Evolutionary conservation across 495 filamentous ascomycete genomes (phyloP).

Genomic region (Penicillium arizonense): DNA sequence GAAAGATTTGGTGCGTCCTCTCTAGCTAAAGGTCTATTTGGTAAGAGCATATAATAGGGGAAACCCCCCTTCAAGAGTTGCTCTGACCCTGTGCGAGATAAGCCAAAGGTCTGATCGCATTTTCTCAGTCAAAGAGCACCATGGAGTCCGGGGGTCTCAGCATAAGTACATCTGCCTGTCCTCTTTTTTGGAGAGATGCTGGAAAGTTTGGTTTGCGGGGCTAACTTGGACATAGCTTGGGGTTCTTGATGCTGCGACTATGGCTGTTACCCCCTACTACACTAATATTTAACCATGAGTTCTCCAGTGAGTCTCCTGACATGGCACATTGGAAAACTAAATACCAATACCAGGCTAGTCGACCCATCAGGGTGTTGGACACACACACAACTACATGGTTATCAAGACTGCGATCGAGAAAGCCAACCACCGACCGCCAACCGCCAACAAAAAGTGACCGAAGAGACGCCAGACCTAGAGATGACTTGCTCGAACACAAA

Average conservation of each 20-base stretch:
- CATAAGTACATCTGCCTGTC: too few relatives aligned
- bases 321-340: neutral
- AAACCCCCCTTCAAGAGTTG: too few relatives aligned
- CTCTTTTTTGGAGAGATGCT: too few relatives aligned
- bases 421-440: neutral
- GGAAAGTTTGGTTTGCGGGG: too few relatives aligned
- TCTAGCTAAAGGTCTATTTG: too few relatives aligned
- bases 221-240: neutral
- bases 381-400: conserved; percentile 28
- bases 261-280: neutral
- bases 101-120: too few relatives aligned
- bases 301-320: neutral
- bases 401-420: conserved; percentile 26
- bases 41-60: too few relatives aligned
- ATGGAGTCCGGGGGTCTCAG: too few relatives aligned
- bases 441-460: too few relatives aligned
- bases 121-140: too few relatives aligned
- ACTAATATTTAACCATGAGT: neutral
- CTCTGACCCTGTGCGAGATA: too few relatives aligned
- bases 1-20: too few relatives aligned
- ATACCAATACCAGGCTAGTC: conserved; percentile 5
- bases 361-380: conserved; percentile 30
- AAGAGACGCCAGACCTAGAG: conserved; percentile 4
- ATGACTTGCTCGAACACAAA: conserved; percentile 18
- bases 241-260: neutral